Base-by-base conservation (phyloP, 176 grass and related monocot species). In the Zizania latifolia region DNA sequence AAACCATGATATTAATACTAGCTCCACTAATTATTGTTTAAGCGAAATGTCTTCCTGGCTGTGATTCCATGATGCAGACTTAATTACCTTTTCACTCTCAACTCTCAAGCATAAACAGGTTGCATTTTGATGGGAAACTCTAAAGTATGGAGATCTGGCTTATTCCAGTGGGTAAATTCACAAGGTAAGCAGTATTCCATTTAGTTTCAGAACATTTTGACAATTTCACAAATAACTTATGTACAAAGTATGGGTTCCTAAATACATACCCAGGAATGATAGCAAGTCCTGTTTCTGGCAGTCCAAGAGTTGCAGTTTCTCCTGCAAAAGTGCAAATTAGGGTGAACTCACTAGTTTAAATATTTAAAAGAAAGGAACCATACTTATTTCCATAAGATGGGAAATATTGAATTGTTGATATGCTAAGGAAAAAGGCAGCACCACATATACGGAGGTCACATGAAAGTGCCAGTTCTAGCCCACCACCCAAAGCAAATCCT, bases 401-500 rank as follows among this genome's bases (percentile, higher is more conserved):
- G 39, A 5, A 30, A 13, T 21, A 32, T 76, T 68, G 48, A 53
- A 22, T 22, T 53, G 48, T 22, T 38, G 0, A 9, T 31, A 17
- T 62, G 54, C 9, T 64, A 22, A 53, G 6, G 36, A 16, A 68
- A 61, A 74, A 84, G 4, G 30, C 46, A 65, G 17, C 74, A 98
- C 94, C 91, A 69, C 94, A 94, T 80, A 98, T 86, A 76, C 82
- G 82, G 23, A 98, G 70, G 71, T 92, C 95, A 60, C 91, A 90
- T 62, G 91, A 90, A 54, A 94, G 86, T 79, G 74, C 86, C 73
- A 94, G 33, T 86, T 98, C 95, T 73, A 92, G 81, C 29, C 91
- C 91, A 63, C 91, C 94, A 72, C 89, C 89, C 51, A 92, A 82
- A 68, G 94, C 94, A 67, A 79, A 89, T 82, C 91, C 91, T 90